Base-by-base conservation (phyloP, 2,329 filamentous ascomycete genomes). In the Pseudocercospora vitis region DNA sequence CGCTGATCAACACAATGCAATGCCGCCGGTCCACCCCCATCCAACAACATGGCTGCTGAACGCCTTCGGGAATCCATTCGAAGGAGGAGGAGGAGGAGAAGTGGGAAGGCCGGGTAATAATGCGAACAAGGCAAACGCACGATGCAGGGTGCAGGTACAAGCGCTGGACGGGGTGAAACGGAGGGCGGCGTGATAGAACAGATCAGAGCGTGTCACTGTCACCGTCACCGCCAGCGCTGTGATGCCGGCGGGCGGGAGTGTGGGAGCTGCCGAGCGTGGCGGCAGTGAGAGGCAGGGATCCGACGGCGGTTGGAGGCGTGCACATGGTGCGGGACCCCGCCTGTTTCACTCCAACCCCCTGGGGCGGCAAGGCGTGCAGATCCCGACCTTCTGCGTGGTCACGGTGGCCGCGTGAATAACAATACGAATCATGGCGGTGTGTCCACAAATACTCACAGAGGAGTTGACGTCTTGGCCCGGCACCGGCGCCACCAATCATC, bases 221-320 rank as follows among this genome's bases (percentile, higher is more conserved):
- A n/a, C n/a, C n/a, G n/a, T n/a, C n/a, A n/a, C n/a, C n/a, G n/a
- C n/a, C n/a, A n/a, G n/a, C 42, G 18, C 14, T 29, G n/a, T 11
- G 42, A 29, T 46, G 8, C 14, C 42, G 19, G n/a, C 14, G 23
- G 28, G 14, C 14, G 14, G 14, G 42, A 47, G 48, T 42, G 39
- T 50, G 39, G 47, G n/a, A 37, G 35, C 28, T 50, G 47, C 45
- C 52, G 47, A 55, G 48, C 47, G 48, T 47, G 14, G 42, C 42
- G 16, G 42, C 42, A 46, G 14, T 29, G 24, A 31, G n/a, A 14
- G 35, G 53, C 48, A 55, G 53, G 53, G 48, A 44, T 51, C 33
- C n/a, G 21, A 52, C 46, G 39, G 33, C 48, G 48, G 53, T 19
- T 33, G 48, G 49, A 48, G 47, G 29, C 46, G 33, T 47, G 39